Evolutionary conservation across 2,329 filamentous ascomycete genomes (phyloP), one percentile per base, ranked within the genome.

Genomic region (Grosmannia serpens): DNA sequence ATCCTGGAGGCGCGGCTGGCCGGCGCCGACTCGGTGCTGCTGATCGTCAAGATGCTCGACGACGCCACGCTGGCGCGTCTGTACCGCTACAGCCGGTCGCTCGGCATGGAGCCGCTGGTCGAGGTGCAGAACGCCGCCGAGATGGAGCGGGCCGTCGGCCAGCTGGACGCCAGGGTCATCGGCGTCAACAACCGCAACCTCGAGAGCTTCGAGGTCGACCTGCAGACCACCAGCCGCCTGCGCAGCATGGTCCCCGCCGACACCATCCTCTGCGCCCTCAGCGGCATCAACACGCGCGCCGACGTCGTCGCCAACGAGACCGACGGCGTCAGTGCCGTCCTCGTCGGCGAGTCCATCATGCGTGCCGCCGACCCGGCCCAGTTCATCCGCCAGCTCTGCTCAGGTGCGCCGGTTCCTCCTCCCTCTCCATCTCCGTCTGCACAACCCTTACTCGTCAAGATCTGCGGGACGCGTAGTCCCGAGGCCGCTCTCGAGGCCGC

Each of bases 1-100:
- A 97, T 99, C 57, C 79, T 99, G 8, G 94, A 99, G 73, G 94
- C 91, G 31, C 82, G 95, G 53, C 75, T 99, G 58, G 91, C 92
- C 15, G 94, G 94, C 29, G 74, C 72, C 2, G 73, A 99, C 71
- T 96, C 92, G 0, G 87, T 99, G 22, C 78, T 99, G 29, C 80
- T 99, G 24, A 99, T 99, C 65, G 94, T 99, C 56, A 99, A 99
- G 77, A 99, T 99, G 94, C 82, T 99, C 13, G 87, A 92, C 61
- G 75, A 81, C 29, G 82, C 84, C 31, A 78, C 88, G 4, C 78
- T 99, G 35, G 84, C 84, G 60, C 80, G 83, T 51, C 77, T 99
- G 13, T 99, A 96, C 76, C 80, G 85, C 59, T 99, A 97, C 74
- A 96, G 91, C 1, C 79, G 85, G 50, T 91, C 87, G 2, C 78